Percentiles rank a stretch among this genome's conserved stretches.
These are phyloP conservation scores for Mycena galopus DNA, from an alignment of 768 basidiomycete genomes.

Conservation along the genomic window DNA sequence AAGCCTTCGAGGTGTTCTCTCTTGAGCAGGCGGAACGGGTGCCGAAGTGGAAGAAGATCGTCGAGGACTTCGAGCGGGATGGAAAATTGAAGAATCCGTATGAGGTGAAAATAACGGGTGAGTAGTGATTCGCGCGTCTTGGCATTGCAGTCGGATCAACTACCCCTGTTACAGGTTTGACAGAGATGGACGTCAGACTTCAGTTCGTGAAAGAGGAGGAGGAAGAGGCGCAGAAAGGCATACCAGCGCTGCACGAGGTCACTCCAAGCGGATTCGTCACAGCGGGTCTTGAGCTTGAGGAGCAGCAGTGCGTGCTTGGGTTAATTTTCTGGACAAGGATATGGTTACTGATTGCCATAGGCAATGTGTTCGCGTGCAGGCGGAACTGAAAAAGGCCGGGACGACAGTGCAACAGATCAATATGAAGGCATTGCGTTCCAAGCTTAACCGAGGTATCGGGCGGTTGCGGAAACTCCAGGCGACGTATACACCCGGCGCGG, in stretches of 20 bases:
- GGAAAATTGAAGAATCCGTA: background rate
- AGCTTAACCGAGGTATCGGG: no score
- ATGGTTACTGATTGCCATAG: no score
- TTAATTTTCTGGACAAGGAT: no score
- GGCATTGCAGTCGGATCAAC: no score
- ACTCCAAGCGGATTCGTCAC: conserved; percentile 28
- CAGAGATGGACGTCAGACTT: conserved; percentile 20
- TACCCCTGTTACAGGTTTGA: background rate
- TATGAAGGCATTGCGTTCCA: no score
- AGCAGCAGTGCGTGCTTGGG: conserved; percentile 40
- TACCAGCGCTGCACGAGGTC: no score
- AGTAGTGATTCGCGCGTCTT: no score
- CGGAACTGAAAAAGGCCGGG: no score
- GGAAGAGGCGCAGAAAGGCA: conserved; percentile 22
- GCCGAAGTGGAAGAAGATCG: conserved; percentile 6
- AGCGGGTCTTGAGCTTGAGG: conserved; percentile 26
- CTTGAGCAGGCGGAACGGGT: conserved; percentile 10
- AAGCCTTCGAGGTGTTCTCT: background rate
- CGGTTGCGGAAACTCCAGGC: no score
- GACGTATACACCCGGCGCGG: no score
- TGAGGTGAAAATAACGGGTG: conserved; percentile 23
- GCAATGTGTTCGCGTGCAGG: no score
- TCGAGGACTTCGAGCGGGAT: conserved; percentile 9
- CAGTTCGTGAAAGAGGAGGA: conserved; percentile 12
- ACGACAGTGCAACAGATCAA: no score